Evolutionary conservation across 805 yeast species (phyloP).

Genomic region (Wickerhamomyces sydowiorum): DNA sequence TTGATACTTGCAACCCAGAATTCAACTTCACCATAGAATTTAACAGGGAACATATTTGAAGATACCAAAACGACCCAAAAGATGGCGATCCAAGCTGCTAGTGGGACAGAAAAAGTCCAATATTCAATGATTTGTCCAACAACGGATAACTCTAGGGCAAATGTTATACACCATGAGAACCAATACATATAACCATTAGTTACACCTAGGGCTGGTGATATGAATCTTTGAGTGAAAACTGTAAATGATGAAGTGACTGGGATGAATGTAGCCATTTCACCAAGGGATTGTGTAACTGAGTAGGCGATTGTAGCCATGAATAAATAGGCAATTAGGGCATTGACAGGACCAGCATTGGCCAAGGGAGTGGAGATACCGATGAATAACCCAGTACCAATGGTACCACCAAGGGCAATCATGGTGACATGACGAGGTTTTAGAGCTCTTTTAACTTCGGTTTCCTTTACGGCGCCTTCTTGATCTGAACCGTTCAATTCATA

Average conservation of each 20-base stretch:
- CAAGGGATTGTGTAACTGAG: slow-evolving; percentile 58
- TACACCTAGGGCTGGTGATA: slow-evolving; percentile 61
- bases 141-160: slow-evolving; percentile 54
- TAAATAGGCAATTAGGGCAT: slow-evolving; percentile 51
- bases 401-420: slow-evolving; percentile 71
- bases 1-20: slow-evolving; percentile 51
- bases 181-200: slow-evolving; percentile 67
- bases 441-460: slow-evolving; percentile 45
- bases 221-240: slow-evolving; percentile 55
- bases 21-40: slow-evolving; percentile 48
- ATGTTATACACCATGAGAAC: slow-evolving; percentile 69
- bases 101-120: slow-evolving; percentile 49
- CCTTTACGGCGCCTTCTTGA: too few species aligned
- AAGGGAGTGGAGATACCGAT: slow-evolving; percentile 56
- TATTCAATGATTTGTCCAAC: slow-evolving; percentile 48
- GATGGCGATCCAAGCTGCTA: slow-evolving; percentile 58
- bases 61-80: slow-evolving; percentile 41
- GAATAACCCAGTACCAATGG: slow-evolving; percentile 69
- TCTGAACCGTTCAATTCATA: neutral
- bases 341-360: slow-evolving; percentile 57
- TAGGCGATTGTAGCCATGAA: slow-evolving; percentile 59
- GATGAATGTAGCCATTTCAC: slow-evolving; percentile 73
- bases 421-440: slow-evolving; percentile 60
- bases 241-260: slow-evolving; percentile 59
- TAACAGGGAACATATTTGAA: slow-evolving; percentile 47